phyloP scores from a whole-genome alignment of 805 yeast genomes.

The Tanozyma kutaoensis region DNA sequence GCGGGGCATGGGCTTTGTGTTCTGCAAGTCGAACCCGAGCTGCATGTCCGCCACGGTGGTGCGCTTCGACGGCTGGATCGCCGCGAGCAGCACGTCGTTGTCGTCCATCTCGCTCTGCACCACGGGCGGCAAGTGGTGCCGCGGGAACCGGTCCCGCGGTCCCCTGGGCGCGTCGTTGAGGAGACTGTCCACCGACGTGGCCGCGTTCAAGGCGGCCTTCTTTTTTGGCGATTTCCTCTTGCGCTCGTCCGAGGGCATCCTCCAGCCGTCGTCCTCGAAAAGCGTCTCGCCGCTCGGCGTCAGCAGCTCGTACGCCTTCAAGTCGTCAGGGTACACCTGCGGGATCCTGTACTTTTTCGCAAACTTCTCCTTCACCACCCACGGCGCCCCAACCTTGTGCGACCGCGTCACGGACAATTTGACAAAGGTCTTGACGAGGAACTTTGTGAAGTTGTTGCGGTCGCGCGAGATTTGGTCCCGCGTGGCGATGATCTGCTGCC shows the following conservation, averaged over 20 bases:
- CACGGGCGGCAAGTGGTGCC: constrained; percentile 6
- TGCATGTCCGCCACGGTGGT: constrained; percentile 7
- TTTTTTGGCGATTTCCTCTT: constrained; percentile 6
- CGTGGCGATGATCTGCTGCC: constrained; percentile 55
- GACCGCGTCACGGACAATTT: constrained; percentile 69
- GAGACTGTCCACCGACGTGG: constrained; percentile 1
- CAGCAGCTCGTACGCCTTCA: constrained; percentile 20
- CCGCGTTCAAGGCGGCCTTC: constrained; percentile 4
- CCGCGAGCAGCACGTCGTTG: constrained; percentile 2
- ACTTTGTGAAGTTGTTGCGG: constrained; percentile 77
- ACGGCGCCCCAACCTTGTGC: constrained; percentile 83
- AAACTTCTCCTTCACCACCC: constrained; percentile 77
- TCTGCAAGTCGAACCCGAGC: constrained; percentile 7
- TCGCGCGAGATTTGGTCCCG: constrained; percentile 69
- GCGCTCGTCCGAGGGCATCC: constrained; percentile 1
- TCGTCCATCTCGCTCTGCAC: constrained; percentile 5
- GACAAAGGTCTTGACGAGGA: constrained; percentile 79
- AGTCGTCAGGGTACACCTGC: constrained; percentile 41
- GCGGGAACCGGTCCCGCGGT: constrained; percentile 5
- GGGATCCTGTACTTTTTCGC: constrained; percentile 60
- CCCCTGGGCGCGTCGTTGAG: constrained; percentile 1
- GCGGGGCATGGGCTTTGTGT: constrained; percentile 4
- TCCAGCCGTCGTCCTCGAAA: constrained; percentile 7
- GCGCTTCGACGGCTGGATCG: constrained; percentile 8
- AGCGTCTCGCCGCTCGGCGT: constrained; percentile 7